A percentile compares a stretch with the other conserved stretches of the same genome.
phyloP scores from a whole-genome alignment of 495 filamentous ascomycete genomes.

The Penicillium macrosclerotiorum region DNA sequence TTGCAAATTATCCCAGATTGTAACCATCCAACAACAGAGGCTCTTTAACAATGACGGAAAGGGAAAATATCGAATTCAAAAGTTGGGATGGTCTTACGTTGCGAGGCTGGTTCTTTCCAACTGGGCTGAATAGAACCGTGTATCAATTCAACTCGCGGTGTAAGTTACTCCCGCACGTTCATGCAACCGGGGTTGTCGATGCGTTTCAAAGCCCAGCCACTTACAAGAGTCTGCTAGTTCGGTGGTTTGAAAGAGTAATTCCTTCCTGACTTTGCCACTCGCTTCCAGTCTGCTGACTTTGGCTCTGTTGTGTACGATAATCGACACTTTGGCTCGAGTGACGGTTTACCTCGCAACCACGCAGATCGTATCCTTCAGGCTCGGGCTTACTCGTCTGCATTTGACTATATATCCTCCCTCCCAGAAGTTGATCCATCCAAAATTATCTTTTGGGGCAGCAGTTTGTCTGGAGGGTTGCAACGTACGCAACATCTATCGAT shows the following conservation, averaged over 20 bases:
- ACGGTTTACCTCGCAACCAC: conserved; percentile 29
- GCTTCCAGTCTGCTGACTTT: conserved; percentile 26
- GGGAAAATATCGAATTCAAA: neutral
- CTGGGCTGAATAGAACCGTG: neutral
- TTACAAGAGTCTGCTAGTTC: neutral
- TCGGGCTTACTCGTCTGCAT: conserved; percentile 30
- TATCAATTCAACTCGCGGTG: neutral
- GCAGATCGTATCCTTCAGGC: conserved; percentile 27
- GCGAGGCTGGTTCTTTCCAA: neutral
- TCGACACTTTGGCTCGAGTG: conserved; percentile 34
- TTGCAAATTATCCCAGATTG: too few species aligned
- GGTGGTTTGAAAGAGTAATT: neutral
- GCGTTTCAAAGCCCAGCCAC: neutral
- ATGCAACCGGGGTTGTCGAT: neutral
- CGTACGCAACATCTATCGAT: conserved; percentile 32
- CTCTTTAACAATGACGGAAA: too few species aligned
- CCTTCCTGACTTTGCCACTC: conserved; percentile 17
- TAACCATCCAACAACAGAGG: too few species aligned
- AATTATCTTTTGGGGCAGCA: conserved; percentile 35
- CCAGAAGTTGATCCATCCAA: conserved; percentile 21
- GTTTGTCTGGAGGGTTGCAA: conserved; percentile 29
- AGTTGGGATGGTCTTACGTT: neutral
- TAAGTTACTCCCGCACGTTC: neutral
- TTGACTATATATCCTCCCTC: conserved; percentile 25
- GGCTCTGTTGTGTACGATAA: conserved; percentile 34